Base-by-base conservation (phyloP, 345 rosid genomes). In the Kandelia obovata region DNA sequence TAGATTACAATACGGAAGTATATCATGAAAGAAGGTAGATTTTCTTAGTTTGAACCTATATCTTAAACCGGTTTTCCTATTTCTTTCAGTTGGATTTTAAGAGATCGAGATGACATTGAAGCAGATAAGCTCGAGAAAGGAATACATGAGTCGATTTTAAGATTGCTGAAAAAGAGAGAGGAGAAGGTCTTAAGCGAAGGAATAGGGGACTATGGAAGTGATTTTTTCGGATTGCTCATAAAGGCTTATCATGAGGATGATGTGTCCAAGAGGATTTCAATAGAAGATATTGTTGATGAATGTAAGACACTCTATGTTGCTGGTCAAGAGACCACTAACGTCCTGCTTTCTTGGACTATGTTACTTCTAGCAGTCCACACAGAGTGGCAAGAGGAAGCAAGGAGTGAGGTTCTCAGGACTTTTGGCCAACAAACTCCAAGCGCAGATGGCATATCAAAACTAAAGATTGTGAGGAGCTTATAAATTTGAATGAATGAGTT, bases 201-300 rank as follows among this genome's bases (percentile, higher is more conserved):
- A 34, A 0, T 1, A 2, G 74, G 56, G 3, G 7, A 26, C 47
- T 65, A 27, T 26, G 75, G 70, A 11, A 34, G 13, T 58, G 75
- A 72, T 65, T 72, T 72, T 72, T 65, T 72, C 3, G 75, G 75
- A 58, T 17, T 49, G 43, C 70, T 72, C 9, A 13, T 72, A 26
- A 46, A 49, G n/a, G 75, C 53, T 65, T 10, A 65, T 31, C 70
- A 58, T 51, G 65, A 59, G 17, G 13, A 20, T 28, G 70, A 72
- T 26, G 19, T 31, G 27, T 17, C 59, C 1, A 65, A 72, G 51
- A 58, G 30, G 20, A 72, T 72, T 52, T 46, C 75, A 16, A 23
- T 72, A 17, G 53, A 51, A 13, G 70, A 72, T 51, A 1, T 70
- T 21, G n/a, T 70, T 70, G 66, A 70, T 32, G 73, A 70, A 20